Evolutionary conservation across 345 rosid species (phyloP).

Genomic region (Eucalyptus cloeziana): DNA sequence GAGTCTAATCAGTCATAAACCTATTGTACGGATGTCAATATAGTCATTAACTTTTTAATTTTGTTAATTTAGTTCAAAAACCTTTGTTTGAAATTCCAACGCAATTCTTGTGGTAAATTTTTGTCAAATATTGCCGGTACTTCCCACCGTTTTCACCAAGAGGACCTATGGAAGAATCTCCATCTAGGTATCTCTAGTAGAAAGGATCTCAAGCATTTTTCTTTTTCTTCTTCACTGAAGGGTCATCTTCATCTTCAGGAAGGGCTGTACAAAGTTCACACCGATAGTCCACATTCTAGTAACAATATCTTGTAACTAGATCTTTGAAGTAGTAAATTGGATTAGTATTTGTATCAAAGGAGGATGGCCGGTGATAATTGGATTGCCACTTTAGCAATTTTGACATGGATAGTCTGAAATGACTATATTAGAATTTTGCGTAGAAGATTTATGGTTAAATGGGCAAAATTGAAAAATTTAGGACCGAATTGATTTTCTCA

Average conservation of each 20-base stretch:
- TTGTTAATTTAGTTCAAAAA: not conserved
- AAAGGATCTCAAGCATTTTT: not conserved
- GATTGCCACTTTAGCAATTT: not conserved
- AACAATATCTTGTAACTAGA: too few relatives aligned
- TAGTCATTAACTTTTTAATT: not conserved
- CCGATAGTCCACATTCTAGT: too few relatives aligned
- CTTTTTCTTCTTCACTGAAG: not conserved
- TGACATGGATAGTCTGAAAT: accelerated
- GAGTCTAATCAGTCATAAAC: not conserved
- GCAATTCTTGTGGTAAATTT: accelerated
- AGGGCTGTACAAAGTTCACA: too few relatives aligned
- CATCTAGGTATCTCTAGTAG: too few relatives aligned
- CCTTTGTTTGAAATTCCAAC: accelerated
- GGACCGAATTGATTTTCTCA: accelerated
- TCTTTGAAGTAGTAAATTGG: too few relatives aligned
- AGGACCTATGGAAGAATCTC: not conserved
- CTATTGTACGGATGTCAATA: accelerated
- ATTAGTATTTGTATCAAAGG: too few relatives aligned
- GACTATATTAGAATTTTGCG: not conserved
- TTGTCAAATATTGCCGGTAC: not conserved
- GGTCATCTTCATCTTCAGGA: not conserved
- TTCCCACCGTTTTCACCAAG: not conserved
- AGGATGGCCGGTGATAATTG: not conserved
- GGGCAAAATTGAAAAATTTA: accelerated
- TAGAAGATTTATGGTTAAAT: not conserved